Conservation (phyloP, 2,329 filamentous ascomycete genomes). For the Fusarium sp. region DNA sequence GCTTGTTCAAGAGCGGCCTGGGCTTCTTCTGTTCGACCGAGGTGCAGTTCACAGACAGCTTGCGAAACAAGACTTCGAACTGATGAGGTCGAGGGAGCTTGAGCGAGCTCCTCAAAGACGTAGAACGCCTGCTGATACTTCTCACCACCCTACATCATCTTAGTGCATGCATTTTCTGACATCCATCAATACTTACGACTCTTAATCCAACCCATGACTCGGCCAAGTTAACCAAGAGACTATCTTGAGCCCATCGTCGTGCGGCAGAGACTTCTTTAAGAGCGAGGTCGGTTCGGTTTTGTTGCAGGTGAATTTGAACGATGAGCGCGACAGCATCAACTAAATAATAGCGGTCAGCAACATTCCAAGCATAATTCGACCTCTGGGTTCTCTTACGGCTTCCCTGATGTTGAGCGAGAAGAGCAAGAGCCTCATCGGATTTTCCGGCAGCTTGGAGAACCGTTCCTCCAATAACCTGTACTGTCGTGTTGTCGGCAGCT, state of each 20-base stretch:
- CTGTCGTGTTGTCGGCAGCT: conserved; percentile 78
- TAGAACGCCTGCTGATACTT: conserved; percentile 98
- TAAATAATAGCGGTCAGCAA: conserved; percentile 50
- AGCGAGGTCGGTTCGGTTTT: conserved; percentile 92
- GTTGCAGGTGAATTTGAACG: conserved; percentile 90
- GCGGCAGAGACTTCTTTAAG: conserved; percentile 89
- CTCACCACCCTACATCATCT: conserved; percentile 78
- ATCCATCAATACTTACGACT: conserved; percentile 66
- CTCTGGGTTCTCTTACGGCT: conserved; percentile 71
- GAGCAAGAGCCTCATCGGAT: conserved; percentile 84
- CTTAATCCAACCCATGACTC: conserved; percentile 95
- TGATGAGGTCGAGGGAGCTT: conserved; percentile 84
- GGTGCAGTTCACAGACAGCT: conserved; percentile 90
- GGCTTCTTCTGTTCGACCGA: conserved; percentile 89
- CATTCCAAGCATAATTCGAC: conserved; percentile 7
- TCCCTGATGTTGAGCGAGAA: conserved; percentile 86
- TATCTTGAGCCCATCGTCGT: conserved; percentile 95
- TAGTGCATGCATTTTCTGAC: conserved; percentile 34
- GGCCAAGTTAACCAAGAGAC: conserved; percentile 89
- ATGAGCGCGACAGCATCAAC: conserved; percentile 86
- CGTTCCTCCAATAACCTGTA: conserved; percentile 86
- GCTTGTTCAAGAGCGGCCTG: conserved; percentile 88
- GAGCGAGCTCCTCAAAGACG: conserved; percentile 95
- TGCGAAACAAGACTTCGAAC: conserved; percentile 84
- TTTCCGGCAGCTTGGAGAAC: conserved; percentile 84